Conservation (phyloP, 805 yeast genomes). For the Spathaspora sp. region DNA sequence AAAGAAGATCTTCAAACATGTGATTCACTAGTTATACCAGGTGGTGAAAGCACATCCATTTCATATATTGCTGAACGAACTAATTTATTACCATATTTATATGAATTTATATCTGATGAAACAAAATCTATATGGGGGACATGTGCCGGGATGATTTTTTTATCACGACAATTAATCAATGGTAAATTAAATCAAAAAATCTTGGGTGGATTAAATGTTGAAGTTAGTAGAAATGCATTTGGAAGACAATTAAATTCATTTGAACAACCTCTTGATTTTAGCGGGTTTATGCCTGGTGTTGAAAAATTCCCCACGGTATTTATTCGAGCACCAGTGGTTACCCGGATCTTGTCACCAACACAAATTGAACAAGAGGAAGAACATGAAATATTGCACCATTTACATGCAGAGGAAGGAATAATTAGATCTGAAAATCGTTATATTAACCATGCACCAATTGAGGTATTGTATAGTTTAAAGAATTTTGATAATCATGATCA, state of each 20-base stretch:
- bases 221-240: conserved; percentile 69
- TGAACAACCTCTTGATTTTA: conserved; percentile 41
- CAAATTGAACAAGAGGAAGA: conserved; percentile 10
- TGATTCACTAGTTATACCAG: conserved; percentile 65
- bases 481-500: conserved; percentile 14
- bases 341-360: conserved; percentile 11
- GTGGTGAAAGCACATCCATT: conserved; percentile 70
- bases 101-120: conserved; percentile 44
- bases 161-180: conserved; percentile 51
- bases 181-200: conserved; percentile 53
- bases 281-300: conserved; percentile 39
- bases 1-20: conserved; percentile 46
- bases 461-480: conserved; percentile 37
- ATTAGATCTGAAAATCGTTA: conserved; percentile 21
- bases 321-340: conserved; percentile 74
- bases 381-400: background rate
- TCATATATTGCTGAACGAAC: conserved; percentile 68
- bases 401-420: conserved; percentile 7
- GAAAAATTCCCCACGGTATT: conserved; percentile 48
- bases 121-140: conserved; percentile 75
- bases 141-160: conserved; percentile 75
- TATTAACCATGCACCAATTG: conserved; percentile 26
- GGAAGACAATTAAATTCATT: conserved; percentile 77
- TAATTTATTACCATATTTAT: conserved; percentile 52
- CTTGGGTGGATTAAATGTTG: conserved; percentile 62